Percentiles rank a stretch among this genome's conserved stretches.
These are phyloP conservation scores for Maudiozyma pseudohumilis DNA, from an alignment of 805 yeast species.

Conservation along the genomic window DNA sequence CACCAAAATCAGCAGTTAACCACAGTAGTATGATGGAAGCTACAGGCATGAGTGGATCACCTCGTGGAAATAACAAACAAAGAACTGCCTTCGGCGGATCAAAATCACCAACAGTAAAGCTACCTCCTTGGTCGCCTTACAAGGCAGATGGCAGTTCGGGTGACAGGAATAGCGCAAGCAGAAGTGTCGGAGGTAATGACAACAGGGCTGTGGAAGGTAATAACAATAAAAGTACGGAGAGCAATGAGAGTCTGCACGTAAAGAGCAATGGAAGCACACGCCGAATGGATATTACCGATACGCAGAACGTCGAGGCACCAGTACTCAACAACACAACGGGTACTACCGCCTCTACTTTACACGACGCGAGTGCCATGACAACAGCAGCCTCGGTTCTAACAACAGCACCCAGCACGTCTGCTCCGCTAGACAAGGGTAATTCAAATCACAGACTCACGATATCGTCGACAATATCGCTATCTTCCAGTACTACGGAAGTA, in stretches of 20 bases:
- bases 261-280: too few species aligned
- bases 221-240: neutral
- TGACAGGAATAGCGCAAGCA: too few species aligned
- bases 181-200: too few species aligned
- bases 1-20: slow-evolving; percentile 3
- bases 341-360: too few species aligned
- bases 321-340: too few species aligned
- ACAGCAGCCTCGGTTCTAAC: neutral
- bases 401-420: neutral
- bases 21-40: slow-evolving; percentile 6
- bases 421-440: neutral
- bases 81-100: neutral
- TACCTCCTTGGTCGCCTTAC: slow-evolving; percentile 24
- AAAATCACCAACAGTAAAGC: slow-evolving; percentile 2
- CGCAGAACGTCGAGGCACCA: too few species aligned
- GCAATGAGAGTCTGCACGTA: too few species aligned
- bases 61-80: neutral
- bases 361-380: too few species aligned
- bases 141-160: slow-evolving; percentile 15
- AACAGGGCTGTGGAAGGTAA: too few species aligned
- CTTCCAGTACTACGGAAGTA: neutral
- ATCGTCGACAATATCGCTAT: neutral
- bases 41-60: neutral
- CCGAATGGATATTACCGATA: too few species aligned
- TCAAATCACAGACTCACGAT: neutral